phyloP scores from a whole-genome alignment of 352 stramenopile genomes.

The Phytopythium mirpurense region DNA sequence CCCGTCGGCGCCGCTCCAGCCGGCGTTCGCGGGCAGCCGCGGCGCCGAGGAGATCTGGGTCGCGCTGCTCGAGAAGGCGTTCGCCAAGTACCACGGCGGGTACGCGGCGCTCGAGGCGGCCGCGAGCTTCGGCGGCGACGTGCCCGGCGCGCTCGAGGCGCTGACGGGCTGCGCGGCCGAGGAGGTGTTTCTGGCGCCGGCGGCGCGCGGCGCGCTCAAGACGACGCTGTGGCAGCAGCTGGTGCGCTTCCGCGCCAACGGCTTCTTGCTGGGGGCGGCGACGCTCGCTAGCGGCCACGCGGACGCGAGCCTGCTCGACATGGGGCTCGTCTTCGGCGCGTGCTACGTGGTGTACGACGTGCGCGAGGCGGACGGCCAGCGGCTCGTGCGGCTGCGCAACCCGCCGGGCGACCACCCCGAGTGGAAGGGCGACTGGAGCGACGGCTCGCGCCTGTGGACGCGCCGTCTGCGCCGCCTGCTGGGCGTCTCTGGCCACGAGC shows the following conservation, averaged over 20 bases:
- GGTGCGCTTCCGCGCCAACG: conserved; percentile 76
- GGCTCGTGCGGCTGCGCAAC: conserved; percentile 89
- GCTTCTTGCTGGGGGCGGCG: conserved; percentile 88
- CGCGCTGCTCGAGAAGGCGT: conserved; percentile 90
- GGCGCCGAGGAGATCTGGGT: conserved; percentile 92
- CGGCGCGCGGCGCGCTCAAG: conserved; percentile 80
- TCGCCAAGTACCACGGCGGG: conserved; percentile 90
- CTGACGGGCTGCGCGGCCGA: conserved; percentile 87
- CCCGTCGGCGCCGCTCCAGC: conserved; percentile 9
- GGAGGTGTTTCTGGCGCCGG: conserved; percentile 84
- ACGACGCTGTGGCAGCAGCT: conserved; percentile 90
- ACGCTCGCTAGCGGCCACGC: conserved; percentile 82
- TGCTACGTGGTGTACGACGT: conserved; percentile 93
- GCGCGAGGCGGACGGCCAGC: conserved; percentile 72
- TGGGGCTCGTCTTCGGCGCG: conserved; percentile 86
- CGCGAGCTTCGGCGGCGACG: conserved; percentile 47
- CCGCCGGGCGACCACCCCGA: conserved; percentile 89
- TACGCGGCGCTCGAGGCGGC: conserved; percentile 77
- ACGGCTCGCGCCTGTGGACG: conserved; percentile 89
- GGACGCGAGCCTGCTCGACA: conserved; percentile 86
- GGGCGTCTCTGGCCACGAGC: conserved; percentile 42
- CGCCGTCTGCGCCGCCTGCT: conserved; percentile 83
- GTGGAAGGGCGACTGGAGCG: conserved; percentile 93
- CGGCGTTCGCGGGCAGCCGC: conserved; percentile 82
- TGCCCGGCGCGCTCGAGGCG: conserved; percentile 88